Base-by-base conservation (phyloP, 2,329 filamentous ascomycete genomes). In the Botrytis paeoniae region DNA sequence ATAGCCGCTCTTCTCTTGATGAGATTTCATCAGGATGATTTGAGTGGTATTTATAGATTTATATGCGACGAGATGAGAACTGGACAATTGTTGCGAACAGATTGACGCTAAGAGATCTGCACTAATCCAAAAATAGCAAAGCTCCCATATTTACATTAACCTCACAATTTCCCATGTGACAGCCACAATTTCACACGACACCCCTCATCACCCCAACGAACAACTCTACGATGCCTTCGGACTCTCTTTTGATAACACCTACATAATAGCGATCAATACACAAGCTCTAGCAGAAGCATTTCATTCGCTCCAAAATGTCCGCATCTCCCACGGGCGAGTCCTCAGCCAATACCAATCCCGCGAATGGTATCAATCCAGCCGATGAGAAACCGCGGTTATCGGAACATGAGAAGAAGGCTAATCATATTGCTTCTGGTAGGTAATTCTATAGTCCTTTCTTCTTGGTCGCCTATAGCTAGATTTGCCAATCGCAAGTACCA, bases 321-420 rank as follows among this genome's bases (percentile, higher is more conserved):
- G 73, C 78, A 63, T 77, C 78, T 71, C 76, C 78, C 35, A 66
- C 74, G 18, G 72, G 75, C 25, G 78, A 79, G 54, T 78, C 76
- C 20, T 79, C 78, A 39, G 75, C 75, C 39, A 79, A 79, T 73
- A 75, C 77, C 25, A 78, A 76, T 25, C 76, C 75, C 20, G 76
- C 76, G 51, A 79, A 78, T 70, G 65, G 65, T 65, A 76, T 75
- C 16, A 75, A 75, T 74, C 62, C 74, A 68, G 68, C 59, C 32
- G 80, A 81, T 22, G 88, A 89, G 75, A 90, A 91, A 77, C 88
- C 90, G 54, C 87, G 90, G 75, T 84, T 93, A 74, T 90, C 89
- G 64, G 90, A 92, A 77, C 85, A 89, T 75, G 89, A 93, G 80
- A 93, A 92, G 85, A 92, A 92, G 81, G 88, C 88, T 78, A 93